phyloP scores from a whole-genome alignment of 257 asterid genomes.

The Scutellaria galericulata region DNA sequence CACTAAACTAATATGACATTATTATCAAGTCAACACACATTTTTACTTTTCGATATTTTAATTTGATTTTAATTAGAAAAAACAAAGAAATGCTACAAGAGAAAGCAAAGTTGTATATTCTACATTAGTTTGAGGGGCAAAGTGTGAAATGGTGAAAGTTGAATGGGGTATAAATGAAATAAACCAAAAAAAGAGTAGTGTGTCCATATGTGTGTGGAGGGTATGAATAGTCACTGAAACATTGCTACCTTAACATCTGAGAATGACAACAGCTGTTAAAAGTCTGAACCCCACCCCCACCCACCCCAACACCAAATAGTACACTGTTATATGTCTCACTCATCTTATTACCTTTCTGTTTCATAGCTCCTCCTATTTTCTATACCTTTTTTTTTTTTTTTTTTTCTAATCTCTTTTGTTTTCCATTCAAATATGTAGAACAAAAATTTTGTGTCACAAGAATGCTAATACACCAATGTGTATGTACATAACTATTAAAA shows the following conservation, averaged over 20 bases:
- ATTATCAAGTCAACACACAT: too few relatives aligned
- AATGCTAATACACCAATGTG: too few relatives aligned
- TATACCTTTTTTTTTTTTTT: not conserved
- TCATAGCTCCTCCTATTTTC: conserved; percentile 12
- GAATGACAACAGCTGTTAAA: conserved; percentile 40
- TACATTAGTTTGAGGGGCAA: not conserved
- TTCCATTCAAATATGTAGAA: too few relatives aligned
- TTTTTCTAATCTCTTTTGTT: too few relatives aligned
- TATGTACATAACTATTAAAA: too few relatives aligned
- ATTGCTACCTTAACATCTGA: conserved; percentile 39
- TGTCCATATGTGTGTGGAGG: not conserved
- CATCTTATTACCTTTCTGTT: conserved; percentile 32
- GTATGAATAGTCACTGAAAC: not conserved
- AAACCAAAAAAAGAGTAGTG: not conserved
- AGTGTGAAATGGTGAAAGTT: not conserved
- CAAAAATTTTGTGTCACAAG: too few relatives aligned
- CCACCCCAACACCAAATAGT: conserved; percentile 24
- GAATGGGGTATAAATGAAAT: not conserved
- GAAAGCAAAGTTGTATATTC: not conserved
- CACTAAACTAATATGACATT: too few relatives aligned
- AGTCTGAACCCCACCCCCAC: conserved; percentile 27
- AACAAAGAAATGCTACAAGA: not conserved
- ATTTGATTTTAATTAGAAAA: not conserved
- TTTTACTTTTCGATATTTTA: not conserved
- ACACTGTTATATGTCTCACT: conserved; percentile 32